A percentile compares a stretch with the other conserved stretches of the same genome.
Conservation (phyloP, 371 early-diverging fungal genomes). For the Apophysomyces variabilis region DNA sequence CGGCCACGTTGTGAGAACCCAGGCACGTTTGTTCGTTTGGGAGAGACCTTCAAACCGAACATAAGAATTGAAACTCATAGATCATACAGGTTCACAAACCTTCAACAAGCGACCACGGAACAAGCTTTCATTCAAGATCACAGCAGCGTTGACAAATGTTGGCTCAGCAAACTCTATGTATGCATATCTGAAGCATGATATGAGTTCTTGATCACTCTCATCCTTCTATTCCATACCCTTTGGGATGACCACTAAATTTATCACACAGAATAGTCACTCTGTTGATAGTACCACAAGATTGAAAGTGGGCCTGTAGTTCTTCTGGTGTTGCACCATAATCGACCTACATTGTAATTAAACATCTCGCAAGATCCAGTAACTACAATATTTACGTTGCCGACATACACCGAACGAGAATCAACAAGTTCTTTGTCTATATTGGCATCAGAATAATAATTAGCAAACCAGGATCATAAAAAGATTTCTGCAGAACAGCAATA, state of each 20-base stretch:
- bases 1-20: conserved; percentile 73
- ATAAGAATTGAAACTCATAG: conserved; percentile 4
- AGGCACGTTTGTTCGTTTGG: conserved; percentile 95
- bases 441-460: background rate
- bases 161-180: conserved; percentile 95
- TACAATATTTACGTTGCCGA: conserved; percentile 80
- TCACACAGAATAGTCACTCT: conserved; percentile 95
- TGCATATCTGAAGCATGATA: conserved; percentile 60
- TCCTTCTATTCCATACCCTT: conserved; percentile 63
- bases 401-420: conserved; percentile 89
- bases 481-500: background rate
- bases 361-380: background rate
- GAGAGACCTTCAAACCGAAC: conserved; percentile 56
- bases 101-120: conserved; percentile 90
- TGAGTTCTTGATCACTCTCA: background rate
- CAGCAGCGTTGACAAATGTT: conserved; percentile 78
- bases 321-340: conserved; percentile 95
- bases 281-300: conserved; percentile 94
- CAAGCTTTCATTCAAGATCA: conserved; percentile 84
- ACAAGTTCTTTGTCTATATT: conserved; percentile 29
- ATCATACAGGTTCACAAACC: conserved; percentile 37
- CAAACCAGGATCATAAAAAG: background rate
- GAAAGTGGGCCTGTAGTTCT: conserved; percentile 93
- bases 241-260: conserved; percentile 95
- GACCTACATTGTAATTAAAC: conserved; percentile 51